phyloP scores from a whole-genome alignment of 805 yeast genomes.

The Yamadazyma sp. region DNA sequence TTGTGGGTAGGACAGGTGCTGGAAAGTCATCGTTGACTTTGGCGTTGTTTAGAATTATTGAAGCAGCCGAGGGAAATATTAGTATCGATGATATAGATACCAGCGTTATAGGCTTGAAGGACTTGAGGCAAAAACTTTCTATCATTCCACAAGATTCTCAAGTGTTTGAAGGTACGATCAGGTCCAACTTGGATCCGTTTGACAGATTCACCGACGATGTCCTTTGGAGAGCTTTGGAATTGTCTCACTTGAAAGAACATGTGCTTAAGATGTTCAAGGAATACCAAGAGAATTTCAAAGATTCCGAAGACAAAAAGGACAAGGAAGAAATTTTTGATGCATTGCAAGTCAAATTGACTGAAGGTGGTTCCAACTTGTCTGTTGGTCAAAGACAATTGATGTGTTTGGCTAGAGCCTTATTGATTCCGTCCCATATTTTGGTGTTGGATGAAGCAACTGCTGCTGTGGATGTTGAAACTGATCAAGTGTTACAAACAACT shows the following conservation, averaged over 20 bases:
- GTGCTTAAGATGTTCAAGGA: constrained; percentile 37
- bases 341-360: constrained; percentile 37
- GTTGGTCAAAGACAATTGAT: constrained; percentile 57
- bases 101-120: constrained; percentile 38
- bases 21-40: constrained; percentile 46
- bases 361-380: constrained; percentile 51
- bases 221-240: constrained; percentile 43
- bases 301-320: constrained; percentile 18
- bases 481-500: constrained; percentile 72
- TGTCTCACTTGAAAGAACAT: constrained; percentile 44
- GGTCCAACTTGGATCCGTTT: constrained; percentile 44
- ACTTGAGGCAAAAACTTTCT: constrained; percentile 41
- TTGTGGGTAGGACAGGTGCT: constrained; percentile 49
- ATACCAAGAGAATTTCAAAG: constrained; percentile 27
- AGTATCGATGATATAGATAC: constrained; percentile 37
- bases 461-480: constrained; percentile 86
- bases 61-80: constrained; percentile 37
- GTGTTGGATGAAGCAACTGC: constrained; percentile 88
- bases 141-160: constrained; percentile 49
- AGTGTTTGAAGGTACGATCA: constrained; percentile 43
- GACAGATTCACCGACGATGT: constrained; percentile 34
- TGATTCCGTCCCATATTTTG: constrained; percentile 57
- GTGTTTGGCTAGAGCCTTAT: constrained; percentile 78
- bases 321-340: constrained; percentile 22
- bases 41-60: constrained; percentile 45